phyloP scores from a whole-genome alignment of 345 rosid genomes.

The Moricandia arvensis region DNA sequence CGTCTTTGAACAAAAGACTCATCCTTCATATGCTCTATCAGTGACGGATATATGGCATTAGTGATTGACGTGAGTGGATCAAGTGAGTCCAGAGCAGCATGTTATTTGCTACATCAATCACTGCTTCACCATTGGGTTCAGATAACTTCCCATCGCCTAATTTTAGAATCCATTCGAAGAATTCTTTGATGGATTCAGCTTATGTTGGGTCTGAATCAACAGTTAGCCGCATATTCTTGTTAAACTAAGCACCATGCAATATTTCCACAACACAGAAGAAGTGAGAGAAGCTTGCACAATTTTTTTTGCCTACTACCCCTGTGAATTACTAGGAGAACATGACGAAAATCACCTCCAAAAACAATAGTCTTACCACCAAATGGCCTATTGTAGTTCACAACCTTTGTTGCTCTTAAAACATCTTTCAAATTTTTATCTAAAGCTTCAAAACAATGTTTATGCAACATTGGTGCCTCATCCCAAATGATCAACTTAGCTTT shows the following conservation, averaged over 20 bases:
- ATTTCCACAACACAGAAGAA: background rate
- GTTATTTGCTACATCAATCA: no score
- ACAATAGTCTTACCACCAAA: background rate
- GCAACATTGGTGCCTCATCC: conserved; percentile 1
- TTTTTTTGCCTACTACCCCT: background rate
- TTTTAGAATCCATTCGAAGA: no score
- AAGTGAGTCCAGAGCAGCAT: no score
- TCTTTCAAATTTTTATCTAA: background rate
- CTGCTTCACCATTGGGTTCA: no score
- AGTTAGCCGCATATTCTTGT: background rate
- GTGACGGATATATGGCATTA: no score
- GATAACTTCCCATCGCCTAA: no score
- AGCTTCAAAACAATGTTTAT: conserved; percentile 5
- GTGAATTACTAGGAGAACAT: background rate
- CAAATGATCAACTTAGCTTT: background rate
- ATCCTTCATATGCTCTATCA: no score
- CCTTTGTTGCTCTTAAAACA: background rate
- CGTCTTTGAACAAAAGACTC: no score
- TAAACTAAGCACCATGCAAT: background rate
- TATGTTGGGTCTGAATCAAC: no score
- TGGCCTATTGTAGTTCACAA: background rate
- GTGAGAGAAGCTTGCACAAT: background rate
- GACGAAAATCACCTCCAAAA: background rate
- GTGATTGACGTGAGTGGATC: no score
- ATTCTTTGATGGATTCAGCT: no score